phyloP scores from a whole-genome alignment of 2,329 filamentous ascomycete species.

The Penicillium janthinellum region DNA sequence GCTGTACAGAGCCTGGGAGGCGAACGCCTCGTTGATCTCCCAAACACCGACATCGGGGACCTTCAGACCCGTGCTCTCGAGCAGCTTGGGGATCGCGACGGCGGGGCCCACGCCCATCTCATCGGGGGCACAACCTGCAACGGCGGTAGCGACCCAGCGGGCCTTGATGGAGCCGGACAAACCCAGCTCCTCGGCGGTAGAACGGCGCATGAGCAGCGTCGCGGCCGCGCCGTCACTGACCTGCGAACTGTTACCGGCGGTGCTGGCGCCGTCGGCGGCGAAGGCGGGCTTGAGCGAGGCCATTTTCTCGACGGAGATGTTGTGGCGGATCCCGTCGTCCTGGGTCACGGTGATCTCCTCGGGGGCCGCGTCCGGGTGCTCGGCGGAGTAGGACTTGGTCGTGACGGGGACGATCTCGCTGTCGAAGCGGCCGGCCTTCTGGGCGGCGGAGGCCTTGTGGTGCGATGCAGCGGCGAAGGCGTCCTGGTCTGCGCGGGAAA shows the following conservation, averaged over 20 bases:
- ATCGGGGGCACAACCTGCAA: conserved; percentile 78
- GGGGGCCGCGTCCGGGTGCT: conserved; percentile 59
- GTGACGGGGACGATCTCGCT: conserved; percentile 78
- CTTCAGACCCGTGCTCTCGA: conserved; percentile 67
- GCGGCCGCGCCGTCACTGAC: conserved; percentile 88
- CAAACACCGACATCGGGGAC: conserved; percentile 75
- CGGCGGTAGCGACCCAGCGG: conserved; percentile 76
- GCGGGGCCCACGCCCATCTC: conserved; percentile 95
- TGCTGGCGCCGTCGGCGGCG: conserved; percentile 70
- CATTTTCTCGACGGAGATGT: conserved; percentile 69
- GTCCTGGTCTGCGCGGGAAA: conserved; percentile 77
- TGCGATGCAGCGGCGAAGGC: conserved; percentile 77
- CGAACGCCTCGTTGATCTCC: conserved; percentile 89
- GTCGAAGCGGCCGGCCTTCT: conserved; percentile 69
- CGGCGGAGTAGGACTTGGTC: conserved; percentile 66
- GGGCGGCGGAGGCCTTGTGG: conserved; percentile 69
- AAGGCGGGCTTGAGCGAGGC: conserved; percentile 85
- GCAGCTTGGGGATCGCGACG: conserved; percentile 78
- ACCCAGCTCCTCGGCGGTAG: conserved; percentile 73
- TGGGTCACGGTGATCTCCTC: conserved; percentile 68
- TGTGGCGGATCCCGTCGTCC: conserved; percentile 81
- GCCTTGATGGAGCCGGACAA: conserved; percentile 71
- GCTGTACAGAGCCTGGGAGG: conserved; percentile 68
- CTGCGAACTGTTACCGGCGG: conserved; percentile 83
- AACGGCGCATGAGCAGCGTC: conserved; percentile 80